Evolutionary conservation across 163 green algal genomes (phyloP).

Genomic region (Scenedesmus sp.): DNA sequence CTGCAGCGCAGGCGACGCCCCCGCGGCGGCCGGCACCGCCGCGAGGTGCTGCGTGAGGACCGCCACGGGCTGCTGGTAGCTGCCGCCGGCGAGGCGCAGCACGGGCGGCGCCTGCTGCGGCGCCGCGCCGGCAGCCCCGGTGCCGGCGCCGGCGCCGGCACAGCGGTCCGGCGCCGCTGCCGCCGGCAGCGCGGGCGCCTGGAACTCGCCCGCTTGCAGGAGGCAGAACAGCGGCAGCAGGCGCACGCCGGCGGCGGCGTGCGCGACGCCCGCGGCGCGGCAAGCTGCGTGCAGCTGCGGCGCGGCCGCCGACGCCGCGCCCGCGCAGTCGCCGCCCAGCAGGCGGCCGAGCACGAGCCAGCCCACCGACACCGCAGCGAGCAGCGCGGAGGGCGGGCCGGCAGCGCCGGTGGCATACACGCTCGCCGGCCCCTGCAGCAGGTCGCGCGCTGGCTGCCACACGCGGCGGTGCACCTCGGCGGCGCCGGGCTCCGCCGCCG

Average conservation of each 20-base stretch:
- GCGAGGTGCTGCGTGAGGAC: neutral
- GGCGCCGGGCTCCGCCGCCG: neutral
- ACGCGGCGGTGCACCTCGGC: neutral
- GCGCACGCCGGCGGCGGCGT: neutral
- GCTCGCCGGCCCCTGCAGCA: constrained; percentile 39
- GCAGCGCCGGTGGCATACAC: constrained; percentile 1
- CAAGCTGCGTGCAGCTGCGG: constrained; percentile 12
- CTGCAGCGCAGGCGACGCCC: constrained; percentile 22
- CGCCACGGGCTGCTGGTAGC: constrained; percentile 6
- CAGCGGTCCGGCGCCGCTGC: no score
- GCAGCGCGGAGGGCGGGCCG: neutral
- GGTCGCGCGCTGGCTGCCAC: constrained; percentile 25
- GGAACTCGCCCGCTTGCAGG: constrained; percentile 13
- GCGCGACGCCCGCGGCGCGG: neutral
- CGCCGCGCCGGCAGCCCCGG: neutral
- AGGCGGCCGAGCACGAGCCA: constrained; percentile 8
- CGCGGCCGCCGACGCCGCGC: neutral
- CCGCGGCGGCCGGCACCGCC: neutral
- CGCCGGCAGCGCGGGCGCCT: no score
- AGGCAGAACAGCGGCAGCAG: constrained; percentile 6
- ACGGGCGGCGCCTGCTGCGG: neutral
- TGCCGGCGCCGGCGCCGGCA: neutral
- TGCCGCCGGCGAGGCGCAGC: neutral
- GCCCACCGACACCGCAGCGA: constrained; percentile 1
- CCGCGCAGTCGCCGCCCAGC: neutral